A percentile compares a stretch with the other conserved stretches of the same genome.
Conservation (phyloP, 2,329 filamentous ascomycete species). For the Nakataea oryzae region DNA sequence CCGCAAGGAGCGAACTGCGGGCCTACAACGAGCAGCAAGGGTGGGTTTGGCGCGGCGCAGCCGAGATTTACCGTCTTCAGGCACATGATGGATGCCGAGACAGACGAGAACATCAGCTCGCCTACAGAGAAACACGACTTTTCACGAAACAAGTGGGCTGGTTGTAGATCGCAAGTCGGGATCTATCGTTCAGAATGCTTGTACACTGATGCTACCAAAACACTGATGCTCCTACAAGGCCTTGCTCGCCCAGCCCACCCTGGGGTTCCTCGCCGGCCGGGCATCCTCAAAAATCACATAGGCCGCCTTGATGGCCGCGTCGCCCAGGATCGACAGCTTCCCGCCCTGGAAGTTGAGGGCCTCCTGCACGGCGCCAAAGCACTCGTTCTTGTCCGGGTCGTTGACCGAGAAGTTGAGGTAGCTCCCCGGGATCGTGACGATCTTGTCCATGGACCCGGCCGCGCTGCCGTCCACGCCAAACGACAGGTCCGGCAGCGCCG, state of each 20-base stretch:
- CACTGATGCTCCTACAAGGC: too few relatives aligned
- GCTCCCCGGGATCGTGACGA: conserved; percentile 35
- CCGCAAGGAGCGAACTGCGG: too few relatives aligned
- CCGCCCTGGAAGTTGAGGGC: conserved; percentile 9
- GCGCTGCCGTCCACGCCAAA: conserved; percentile 25
- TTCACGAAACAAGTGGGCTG: too few relatives aligned
- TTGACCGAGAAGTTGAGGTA: conserved; percentile 38
- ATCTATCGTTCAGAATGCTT: too few relatives aligned
- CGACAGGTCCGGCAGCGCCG: conserved; percentile 34
- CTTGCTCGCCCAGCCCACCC: background rate
- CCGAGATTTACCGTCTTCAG: too few relatives aligned
- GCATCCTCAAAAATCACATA: conserved; percentile 12
- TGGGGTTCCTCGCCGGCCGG: background rate
- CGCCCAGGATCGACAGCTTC: conserved; percentile 12
- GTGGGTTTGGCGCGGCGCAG: too few relatives aligned
- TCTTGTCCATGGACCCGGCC: conserved; percentile 22
- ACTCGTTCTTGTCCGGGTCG: conserved; percentile 26
- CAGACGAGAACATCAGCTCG: too few relatives aligned
- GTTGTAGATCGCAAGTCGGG: too few relatives aligned
- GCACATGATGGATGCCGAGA: too few relatives aligned
- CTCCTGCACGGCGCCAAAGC: conserved; percentile 56
- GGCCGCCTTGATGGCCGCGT: conserved; percentile 14
- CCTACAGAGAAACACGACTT: too few relatives aligned
- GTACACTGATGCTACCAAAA: too few relatives aligned
- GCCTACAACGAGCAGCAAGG: too few relatives aligned